Evolutionary conservation across 768 basidiomycete genomes (phyloP).

Genomic region (Leccinum incarnatum): DNA sequence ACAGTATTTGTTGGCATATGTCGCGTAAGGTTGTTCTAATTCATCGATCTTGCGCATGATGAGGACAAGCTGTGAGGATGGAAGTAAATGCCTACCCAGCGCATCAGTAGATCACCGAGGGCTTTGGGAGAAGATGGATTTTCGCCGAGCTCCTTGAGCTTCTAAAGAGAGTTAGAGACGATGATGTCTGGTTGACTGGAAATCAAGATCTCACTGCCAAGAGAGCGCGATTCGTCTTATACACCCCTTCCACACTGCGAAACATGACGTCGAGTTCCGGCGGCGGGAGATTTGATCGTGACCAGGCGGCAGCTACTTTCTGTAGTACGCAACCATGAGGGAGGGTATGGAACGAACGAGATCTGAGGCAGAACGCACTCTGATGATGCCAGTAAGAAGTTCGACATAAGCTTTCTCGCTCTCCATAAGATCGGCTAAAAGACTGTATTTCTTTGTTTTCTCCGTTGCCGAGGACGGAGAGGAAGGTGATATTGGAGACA

Average conservation of each 20-base stretch:
- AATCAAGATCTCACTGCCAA: constrained; percentile 49
- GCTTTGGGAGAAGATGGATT: constrained; percentile 92
- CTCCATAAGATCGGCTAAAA: constrained; percentile 88
- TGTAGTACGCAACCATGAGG: constrained; percentile 34
- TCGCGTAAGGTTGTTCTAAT: constrained; percentile 80
- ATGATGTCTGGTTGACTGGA: background rate
- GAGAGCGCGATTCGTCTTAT: constrained; percentile 84
- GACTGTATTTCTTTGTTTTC: constrained; percentile 69
- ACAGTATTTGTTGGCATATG: constrained; percentile 70
- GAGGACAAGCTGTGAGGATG: constrained; percentile 15
- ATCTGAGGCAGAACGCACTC: constrained; percentile 51
- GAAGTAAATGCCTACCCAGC: constrained; percentile 69
- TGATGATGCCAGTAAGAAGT: constrained; percentile 82
- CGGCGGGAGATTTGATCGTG: constrained; percentile 90
- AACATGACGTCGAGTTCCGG: constrained; percentile 92
- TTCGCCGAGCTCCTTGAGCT: constrained; percentile 90
- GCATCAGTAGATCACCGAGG: constrained; percentile 92
- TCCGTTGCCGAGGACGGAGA: constrained; percentile 34
- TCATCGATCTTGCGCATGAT: constrained; percentile 73
- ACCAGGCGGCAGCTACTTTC: constrained; percentile 99
- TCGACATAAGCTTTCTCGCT: constrained; percentile 94
- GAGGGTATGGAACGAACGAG: constrained; percentile 1
- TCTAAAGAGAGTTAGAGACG: constrained; percentile 46
- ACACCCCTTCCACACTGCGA: constrained; percentile 86
- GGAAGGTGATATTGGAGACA: constrained; percentile 20